phyloP scores from a whole-genome alignment of 768 basidiomycete genomes.

The Steccherinum ochraceum region DNA sequence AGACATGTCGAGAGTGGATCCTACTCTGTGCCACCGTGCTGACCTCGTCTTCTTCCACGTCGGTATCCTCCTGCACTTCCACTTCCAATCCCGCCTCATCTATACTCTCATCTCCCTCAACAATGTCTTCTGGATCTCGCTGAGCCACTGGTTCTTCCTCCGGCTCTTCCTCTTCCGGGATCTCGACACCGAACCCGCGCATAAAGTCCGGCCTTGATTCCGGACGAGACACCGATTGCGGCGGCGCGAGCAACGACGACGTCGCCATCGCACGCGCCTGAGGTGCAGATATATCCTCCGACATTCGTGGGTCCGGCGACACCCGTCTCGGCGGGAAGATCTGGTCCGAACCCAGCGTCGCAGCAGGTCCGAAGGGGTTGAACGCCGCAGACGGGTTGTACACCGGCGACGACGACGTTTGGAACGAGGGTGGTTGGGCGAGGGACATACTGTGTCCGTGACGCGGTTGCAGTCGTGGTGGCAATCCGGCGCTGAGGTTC shows the following conservation, averaged over 20 bases:
- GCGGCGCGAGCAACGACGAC: slow-evolving; percentile 40
- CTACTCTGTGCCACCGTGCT: slow-evolving; percentile 45
- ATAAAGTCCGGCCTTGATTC: slow-evolving; percentile 65
- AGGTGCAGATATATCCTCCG: slow-evolving; percentile 39
- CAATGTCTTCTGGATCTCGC: slow-evolving; percentile 5
- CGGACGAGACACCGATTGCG: slow-evolving; percentile 37
- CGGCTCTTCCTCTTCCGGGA: slow-evolving; percentile 69
- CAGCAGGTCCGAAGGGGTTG: slow-evolving; percentile 61
- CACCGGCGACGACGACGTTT: slow-evolving; percentile 26
- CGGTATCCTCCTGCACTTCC: slow-evolving; percentile 6
- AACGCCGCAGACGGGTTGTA: slow-evolving; percentile 36
- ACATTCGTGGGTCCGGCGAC: slow-evolving; percentile 1
- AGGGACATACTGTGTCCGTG: slow-evolving; percentile 76
- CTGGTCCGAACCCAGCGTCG: slow-evolving; percentile 48
- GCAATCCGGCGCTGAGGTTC: not conserved
- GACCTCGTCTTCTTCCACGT: slow-evolving; percentile 23
- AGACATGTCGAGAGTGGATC: slow-evolving; percentile 64
- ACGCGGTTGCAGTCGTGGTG: slow-evolving; percentile 29
- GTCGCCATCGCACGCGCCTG: slow-evolving; percentile 48
- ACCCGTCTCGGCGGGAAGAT: slow-evolving; percentile 21
- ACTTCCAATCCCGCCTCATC: slow-evolving; percentile 20
- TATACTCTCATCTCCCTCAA: slow-evolving; percentile 29
- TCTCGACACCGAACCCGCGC: slow-evolving; percentile 76
- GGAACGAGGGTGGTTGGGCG: slow-evolving; percentile 46
- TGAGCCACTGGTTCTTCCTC: slow-evolving; percentile 35